Conservation (phyloP, 2,329 filamentous ascomycete genomes). For the Xylariaceae sp. region DNA sequence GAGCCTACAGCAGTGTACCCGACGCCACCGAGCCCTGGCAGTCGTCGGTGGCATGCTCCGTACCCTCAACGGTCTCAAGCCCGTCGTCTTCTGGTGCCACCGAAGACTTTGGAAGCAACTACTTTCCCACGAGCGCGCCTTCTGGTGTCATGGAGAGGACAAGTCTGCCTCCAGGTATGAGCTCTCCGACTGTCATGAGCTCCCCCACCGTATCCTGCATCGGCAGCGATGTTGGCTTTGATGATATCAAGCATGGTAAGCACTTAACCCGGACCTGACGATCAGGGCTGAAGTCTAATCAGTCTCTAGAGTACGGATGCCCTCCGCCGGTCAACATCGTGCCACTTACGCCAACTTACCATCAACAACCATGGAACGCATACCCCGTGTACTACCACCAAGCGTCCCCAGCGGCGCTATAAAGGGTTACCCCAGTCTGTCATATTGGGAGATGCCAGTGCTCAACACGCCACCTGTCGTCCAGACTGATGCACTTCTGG, state of each 20-base stretch:
- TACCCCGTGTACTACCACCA: slow-evolving; percentile 34
- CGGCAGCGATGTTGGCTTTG: slow-evolving; percentile 30
- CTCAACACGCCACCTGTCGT: slow-evolving; percentile 25
- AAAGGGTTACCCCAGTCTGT: slow-evolving; percentile 5
- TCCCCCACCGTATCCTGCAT: slow-evolving; percentile 28
- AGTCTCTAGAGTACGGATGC: slow-evolving; percentile 29
- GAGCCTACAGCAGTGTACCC: slow-evolving; percentile 35
- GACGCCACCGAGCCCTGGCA: slow-evolving; percentile 45
- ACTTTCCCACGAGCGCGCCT: slow-evolving; percentile 47
- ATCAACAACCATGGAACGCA: slow-evolving; percentile 30
- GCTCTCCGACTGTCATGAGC: slow-evolving; percentile 28
- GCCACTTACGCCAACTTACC: slow-evolving; percentile 28
- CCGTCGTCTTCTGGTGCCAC: slow-evolving; percentile 43
- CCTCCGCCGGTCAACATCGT: slow-evolving; percentile 26
- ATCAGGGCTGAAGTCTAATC: slow-evolving; percentile 22
- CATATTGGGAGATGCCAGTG: slow-evolving; percentile 31
- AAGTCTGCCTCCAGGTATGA: slow-evolving; percentile 23
- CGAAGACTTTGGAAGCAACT: slow-evolving; percentile 43
- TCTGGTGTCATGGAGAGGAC: slow-evolving; percentile 36
- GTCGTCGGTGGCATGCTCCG: slow-evolving; percentile 37
- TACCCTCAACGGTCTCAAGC: slow-evolving; percentile 47
- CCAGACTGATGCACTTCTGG: slow-evolving; percentile 31
- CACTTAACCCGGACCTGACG: slow-evolving; percentile 7
- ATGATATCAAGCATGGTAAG: slow-evolving; percentile 30
- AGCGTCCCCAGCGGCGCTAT: slow-evolving; percentile 21